These are phyloP conservation scores for Acanthamoeba rhysodes DNA, from an alignment of 208 protist species.

Conservation along the genomic window DNA sequence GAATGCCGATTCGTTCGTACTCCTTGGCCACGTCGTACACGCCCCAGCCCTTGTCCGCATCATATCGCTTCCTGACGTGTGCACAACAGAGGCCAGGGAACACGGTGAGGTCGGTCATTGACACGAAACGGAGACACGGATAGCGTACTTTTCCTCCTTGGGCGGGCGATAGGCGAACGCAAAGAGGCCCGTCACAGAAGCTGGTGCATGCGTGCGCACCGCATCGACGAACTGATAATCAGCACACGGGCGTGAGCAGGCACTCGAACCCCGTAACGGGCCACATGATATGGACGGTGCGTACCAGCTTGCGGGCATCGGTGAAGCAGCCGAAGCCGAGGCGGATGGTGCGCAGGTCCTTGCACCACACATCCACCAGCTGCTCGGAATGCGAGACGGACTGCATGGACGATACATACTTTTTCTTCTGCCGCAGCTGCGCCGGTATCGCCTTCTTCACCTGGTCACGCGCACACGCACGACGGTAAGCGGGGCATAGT, in stretches of 20 bases:
- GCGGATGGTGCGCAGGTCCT: conserved; percentile 33
- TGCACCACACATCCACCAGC: conserved; percentile 18
- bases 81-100: background rate
- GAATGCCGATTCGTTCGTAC: conserved; percentile 6
- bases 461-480: background rate
- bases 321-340: conserved; percentile 38
- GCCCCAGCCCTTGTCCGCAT: conserved; percentile 14
- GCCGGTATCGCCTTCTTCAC: conserved; percentile 14
- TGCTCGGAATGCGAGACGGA: background rate
- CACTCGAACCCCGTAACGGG: background rate
- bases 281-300: background rate
- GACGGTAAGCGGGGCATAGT: too few relatives aligned
- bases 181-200: conserved; percentile 8
- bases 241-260: background rate
- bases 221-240: conserved; percentile 14
- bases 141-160: conserved; percentile 4
- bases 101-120: background rate
- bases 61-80: background rate
- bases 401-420: conserved; percentile 1
- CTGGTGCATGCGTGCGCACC: conserved; percentile 11
- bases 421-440: conserved; percentile 25
- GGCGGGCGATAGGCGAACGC: conserved; percentile 44
- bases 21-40: conserved; percentile 7
- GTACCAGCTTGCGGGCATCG: conserved; percentile 27
- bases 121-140: too few relatives aligned